Evolutionary conservation across 768 basidiomycete genomes (phyloP).

Genomic region (Candolleomyces aberdarensis): DNA sequence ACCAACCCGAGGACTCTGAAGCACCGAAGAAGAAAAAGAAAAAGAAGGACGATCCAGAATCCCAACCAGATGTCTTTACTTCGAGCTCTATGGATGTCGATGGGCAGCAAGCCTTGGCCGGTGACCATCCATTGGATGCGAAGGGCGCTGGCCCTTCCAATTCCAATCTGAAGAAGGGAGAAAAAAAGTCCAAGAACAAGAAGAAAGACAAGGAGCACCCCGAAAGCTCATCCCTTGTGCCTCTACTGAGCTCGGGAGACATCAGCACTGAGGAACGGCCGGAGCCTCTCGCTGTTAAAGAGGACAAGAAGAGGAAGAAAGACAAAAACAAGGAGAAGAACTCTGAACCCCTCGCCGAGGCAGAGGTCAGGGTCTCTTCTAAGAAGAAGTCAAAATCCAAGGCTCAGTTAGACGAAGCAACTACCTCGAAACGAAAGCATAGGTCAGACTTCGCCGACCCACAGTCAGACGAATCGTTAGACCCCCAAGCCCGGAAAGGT

Average conservation of each 20-base stretch:
- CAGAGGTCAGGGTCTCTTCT: not conserved
- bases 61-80: not conserved
- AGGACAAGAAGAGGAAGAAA: slow-evolving; percentile 12
- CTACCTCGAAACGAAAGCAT: slow-evolving; percentile 33
- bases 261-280: not conserved
- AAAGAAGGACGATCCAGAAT: slow-evolving; percentile 13
- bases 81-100: not conserved
- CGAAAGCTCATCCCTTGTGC: not conserved
- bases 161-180: slow-evolving; percentile 6
- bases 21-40: slow-evolving; percentile 9
- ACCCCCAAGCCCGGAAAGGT: slow-evolving; percentile 42
- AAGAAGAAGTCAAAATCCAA: slow-evolving; percentile 5
- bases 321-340: slow-evolving; percentile 19
- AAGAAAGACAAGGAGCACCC: not conserved
- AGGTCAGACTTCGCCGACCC: slow-evolving; percentile 45
- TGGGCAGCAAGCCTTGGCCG: not conserved
- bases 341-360: not conserved
- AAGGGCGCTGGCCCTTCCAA: not conserved
- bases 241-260: not conserved
- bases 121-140: too few relatives aligned
- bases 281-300: not conserved
- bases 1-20: not conserved
- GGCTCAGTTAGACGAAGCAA: not conserved
- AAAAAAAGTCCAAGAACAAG: slow-evolving; percentile 9
- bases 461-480: slow-evolving; percentile 31